phyloP scores from a whole-genome alignment of 2,329 filamentous ascomycete genomes.

The Pyrenochaeta sp. region DNA sequence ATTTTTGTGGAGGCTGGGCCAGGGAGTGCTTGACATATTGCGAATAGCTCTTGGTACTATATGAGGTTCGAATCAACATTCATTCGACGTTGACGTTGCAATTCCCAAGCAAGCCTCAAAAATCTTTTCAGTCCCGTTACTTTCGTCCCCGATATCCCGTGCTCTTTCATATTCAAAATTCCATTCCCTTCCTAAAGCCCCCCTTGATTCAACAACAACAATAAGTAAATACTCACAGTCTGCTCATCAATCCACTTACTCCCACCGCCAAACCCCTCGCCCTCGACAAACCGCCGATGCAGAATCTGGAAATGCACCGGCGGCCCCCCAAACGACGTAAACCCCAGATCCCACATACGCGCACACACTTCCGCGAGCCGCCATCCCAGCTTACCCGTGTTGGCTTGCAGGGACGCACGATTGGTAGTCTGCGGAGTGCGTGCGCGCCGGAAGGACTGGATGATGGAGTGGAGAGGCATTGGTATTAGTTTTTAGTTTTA shows the following conservation, averaged over 20 bases:
- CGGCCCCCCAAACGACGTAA: constrained; percentile 72
- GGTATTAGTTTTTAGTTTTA: background rate
- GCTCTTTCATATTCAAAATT: background rate
- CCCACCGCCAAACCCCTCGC: constrained; percentile 56
- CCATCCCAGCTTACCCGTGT: constrained; percentile 27
- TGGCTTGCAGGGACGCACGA: constrained; percentile 28
- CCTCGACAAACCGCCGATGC: constrained; percentile 66
- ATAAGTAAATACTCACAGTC: constrained; percentile 64
- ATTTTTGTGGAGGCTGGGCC: constrained; percentile 76
- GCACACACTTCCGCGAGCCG: constrained; percentile 37
- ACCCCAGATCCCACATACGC: constrained; percentile 65
- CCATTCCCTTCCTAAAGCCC: background rate
- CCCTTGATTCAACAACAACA: no score
- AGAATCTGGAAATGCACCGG: constrained; percentile 75
- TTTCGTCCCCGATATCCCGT: background rate
- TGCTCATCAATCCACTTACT: constrained; percentile 73
- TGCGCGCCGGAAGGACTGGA: constrained; percentile 28
- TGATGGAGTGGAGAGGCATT: constrained; percentile 29
- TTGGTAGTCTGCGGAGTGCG: constrained; percentile 19
- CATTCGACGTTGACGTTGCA: no score
- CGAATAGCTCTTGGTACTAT: constrained; percentile 78
- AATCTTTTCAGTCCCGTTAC: background rate
- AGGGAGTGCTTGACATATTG: constrained; percentile 70
- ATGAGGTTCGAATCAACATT: no score
- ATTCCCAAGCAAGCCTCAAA: no score